phyloP scores from a whole-genome alignment of 192 early-diverging fungal genomes.

The Glomus cerebriforme region DNA sequence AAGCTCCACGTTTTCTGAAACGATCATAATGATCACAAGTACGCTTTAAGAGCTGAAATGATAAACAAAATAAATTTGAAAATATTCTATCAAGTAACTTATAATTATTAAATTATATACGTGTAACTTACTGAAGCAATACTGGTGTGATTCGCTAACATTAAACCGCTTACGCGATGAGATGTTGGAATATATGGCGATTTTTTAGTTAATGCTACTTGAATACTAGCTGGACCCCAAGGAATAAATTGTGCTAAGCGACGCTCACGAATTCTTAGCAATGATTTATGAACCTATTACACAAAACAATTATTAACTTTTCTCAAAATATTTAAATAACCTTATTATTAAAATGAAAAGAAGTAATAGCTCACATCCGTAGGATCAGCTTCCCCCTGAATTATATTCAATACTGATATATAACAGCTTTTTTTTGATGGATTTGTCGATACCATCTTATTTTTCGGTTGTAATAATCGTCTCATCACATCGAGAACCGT shows the following conservation, averaged over 20 bases:
- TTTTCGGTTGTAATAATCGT: constrained; percentile 93
- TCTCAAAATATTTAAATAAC: neutral
- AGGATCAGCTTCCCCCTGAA: constrained; percentile 98
- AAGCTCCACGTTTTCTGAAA: constrained; percentile 93
- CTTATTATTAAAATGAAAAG: neutral
- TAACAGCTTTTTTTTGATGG: constrained; percentile 94
- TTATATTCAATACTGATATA: constrained; percentile 97
- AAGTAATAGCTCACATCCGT: constrained; percentile 71
- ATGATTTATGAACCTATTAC: constrained; percentile 94
- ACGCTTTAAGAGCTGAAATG: constrained; percentile 79
- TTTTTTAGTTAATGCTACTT: constrained; percentile 93
- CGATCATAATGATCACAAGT: constrained; percentile 93
- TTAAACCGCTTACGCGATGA: constrained; percentile 94
- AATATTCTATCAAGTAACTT: constrained; percentile 31
- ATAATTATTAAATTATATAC: constrained; percentile 24
- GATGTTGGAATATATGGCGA: constrained; percentile 90
- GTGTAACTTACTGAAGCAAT: constrained; percentile 75
- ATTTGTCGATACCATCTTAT: constrained; percentile 94
- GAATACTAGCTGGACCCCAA: constrained; percentile 99
- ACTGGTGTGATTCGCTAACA: constrained; percentile 98
- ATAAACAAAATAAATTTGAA: constrained; percentile 15
- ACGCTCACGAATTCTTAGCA: constrained; percentile 92
- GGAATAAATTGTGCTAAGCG: constrained; percentile 96
- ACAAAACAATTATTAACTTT: too few species aligned
- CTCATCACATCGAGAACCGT: constrained; percentile 99